Evolutionary conservation across 2,329 filamentous ascomycete genomes (phyloP), one percentile per base, ranked within the genome.

Genomic region (Exophiala spinifera): DNA sequence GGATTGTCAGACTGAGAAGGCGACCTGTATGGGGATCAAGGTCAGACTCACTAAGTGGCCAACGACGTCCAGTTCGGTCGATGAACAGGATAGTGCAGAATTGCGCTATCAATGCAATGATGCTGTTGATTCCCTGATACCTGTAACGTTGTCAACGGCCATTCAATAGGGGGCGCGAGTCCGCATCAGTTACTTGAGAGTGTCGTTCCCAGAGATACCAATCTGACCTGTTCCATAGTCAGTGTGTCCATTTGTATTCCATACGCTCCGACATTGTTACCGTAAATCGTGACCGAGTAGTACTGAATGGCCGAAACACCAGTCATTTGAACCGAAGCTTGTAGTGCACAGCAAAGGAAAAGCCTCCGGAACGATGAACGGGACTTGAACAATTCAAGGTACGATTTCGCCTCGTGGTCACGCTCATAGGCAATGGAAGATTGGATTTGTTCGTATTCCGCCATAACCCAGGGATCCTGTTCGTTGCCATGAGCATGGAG

Each of bases 291-390:
- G 15, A 86, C 80, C 0, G 83, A 85, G 70, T 86, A 90, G 70
- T 90, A 91, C 66, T 91, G 87, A 60, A 90, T 89, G 1, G 85
- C 84, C 1, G 78, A 82, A 0, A 87, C 85, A 60, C 87, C 88
- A 0, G 87, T 91, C 85, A 91, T 89, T 67, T 91, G 88, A 2
- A 85, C 77, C 0, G 81, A 83, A 0, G 84, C 87, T 67, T 91
- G 88, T 1, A 90, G 72, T 1, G 86, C 78, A 62, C 80, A 82
- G 31, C 84, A 85, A 8, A 91, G 75, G 67, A 90, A 84, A 4
- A 91, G 76, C 14, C 88, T 81, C 25, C 87, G 84, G 76, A 90
- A 88, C 33, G 79, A 84, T 1, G 85, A 83, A 64, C 74, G 78
- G 63, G 81, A 80, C 10, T 66, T 82, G 71, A 90, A 88, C 0